Evolutionary conservation across 805 yeast species (phyloP), one percentile per base, ranked within the genome.

Genomic region (Candida namnaoensis): DNA sequence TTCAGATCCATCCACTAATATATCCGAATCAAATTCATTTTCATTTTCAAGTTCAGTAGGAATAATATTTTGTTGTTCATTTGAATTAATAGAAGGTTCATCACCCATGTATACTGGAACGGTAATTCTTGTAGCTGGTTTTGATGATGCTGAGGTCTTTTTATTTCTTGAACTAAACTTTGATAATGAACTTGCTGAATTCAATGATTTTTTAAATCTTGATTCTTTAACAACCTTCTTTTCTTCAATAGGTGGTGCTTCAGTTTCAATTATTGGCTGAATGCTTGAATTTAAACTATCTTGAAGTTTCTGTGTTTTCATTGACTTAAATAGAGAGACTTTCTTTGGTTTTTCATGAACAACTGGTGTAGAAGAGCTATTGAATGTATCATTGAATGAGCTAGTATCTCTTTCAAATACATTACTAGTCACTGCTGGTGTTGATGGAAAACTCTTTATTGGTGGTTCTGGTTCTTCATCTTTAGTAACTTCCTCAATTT

Each of bases 271-370:
- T 19, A 19, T 19, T 19, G 19, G 19, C 3, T 19, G 19, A 19
- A 19, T 19, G 5, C 28, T 26, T 26, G 28, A 26, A 26, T 26
- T 26, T 26, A 26, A 10, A 26, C 10, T 8, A 8, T 26, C 24
- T 24, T 15, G 19, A 19, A 19, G 19, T 11, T 27, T 27, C 11
- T 27, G 30, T 9, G 8, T 27, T 27, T 27, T 27, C 12, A 36
- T 48, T n/a, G 52, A 50, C 40, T 50, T 63, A 48, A 65, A 65
- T 14, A 55, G 51, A 1, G 68, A 61, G 0, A 49, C 43, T 38
- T 47, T 58, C 19, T 40, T 42, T 19, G 51, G 46, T 34, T 37
- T 36, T 7, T 35, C 32, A 6, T 37, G 39, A 5, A 41, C 27
- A 34, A 23, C 32, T 38, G 41, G 44, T 19, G 50, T 19, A 2